Percentiles rank a stretch among this genome's conserved stretches.
phyloP scores from a whole-genome alignment of 768 basidiomycete species.

The Auricularia sp. region DNA sequence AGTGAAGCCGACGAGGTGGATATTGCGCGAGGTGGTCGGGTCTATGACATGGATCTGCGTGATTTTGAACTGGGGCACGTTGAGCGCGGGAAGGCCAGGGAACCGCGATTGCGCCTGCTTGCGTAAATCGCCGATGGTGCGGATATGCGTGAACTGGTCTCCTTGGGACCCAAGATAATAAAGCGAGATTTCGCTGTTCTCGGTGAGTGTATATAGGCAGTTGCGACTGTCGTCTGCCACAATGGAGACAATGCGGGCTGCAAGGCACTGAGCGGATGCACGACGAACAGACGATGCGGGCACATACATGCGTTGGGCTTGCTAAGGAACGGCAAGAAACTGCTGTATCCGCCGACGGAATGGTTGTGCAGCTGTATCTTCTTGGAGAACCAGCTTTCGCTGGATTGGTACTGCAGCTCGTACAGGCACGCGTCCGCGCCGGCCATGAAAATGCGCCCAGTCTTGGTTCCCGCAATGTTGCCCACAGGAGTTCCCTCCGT shows the following conservation, averaged over 20 bases:
- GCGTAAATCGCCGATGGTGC: slow-evolving; percentile 63
- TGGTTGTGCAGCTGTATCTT: slow-evolving; percentile 79
- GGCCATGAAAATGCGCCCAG: slow-evolving; percentile 87
- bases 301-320: slow-evolving; percentile 48
- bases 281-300: slow-evolving; percentile 4
- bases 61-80: slow-evolving; percentile 60
- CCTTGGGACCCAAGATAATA: slow-evolving; percentile 27
- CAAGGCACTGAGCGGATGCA: background rate
- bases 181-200: slow-evolving; percentile 53
- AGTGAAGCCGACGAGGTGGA: slow-evolving; percentile 76
- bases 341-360: slow-evolving; percentile 67
- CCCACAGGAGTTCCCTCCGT: slow-evolving; percentile 75
- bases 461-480: slow-evolving; percentile 64
- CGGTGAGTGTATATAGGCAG: slow-evolving; percentile 69
- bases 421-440: slow-evolving; percentile 82
- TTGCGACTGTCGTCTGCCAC: slow-evolving; percentile 58
- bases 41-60: slow-evolving; percentile 60
- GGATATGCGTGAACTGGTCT: slow-evolving; percentile 66
- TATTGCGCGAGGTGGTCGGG: slow-evolving; percentile 54
- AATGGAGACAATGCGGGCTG: slow-evolving; percentile 64
- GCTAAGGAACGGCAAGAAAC: slow-evolving; percentile 68
- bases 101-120: slow-evolving; percentile 74
- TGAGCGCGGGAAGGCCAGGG: slow-evolving; percentile 63
- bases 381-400: slow-evolving; percentile 88
- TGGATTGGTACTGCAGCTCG: slow-evolving; percentile 85